Base-by-base conservation (phyloP, 768 basidiomycete species). In the Panaeolus papilionaceus region DNA sequence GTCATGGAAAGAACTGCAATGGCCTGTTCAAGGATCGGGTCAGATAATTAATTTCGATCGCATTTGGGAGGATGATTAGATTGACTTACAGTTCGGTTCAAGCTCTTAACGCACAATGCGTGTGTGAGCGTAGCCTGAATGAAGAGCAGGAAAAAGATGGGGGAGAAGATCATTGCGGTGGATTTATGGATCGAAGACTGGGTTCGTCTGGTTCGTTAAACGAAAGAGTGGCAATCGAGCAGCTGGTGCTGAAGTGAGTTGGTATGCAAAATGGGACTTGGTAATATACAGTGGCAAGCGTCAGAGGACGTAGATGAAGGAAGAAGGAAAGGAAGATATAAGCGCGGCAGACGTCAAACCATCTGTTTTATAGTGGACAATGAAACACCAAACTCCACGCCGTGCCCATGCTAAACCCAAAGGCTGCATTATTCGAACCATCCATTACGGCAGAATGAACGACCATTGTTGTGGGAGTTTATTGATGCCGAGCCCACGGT, bases 1-100 rank as follows among this genome's bases (percentile, higher is more conserved):
- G 85, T 84, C 47, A 91, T 90, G 64, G 82, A 83, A 68, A 94
- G 79, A 49, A 92, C 84, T 2, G 84, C 91, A 39, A 80, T 71
- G 9, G 81, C 79, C 79, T 79, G 66, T n/a, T 12, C 33, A 58
- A 16, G 33, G 28, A 16, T 33, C 33, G 16, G 11, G 23, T 49
- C 20, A 33, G 33, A 23, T 16, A 58, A 38, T 40, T 40, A 67
- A 11, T 39, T 23, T 38, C 26, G 28, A 51, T 38, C 47, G 12
- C 11, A 8, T 20, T 47, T 28, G 2, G 5, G 11, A 5, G 26
- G 38, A 11, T 11, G 18, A 42, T 10, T 11, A 47, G 20, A 23
- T 14, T 3, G 10, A 61, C 62, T 42, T n/a, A 58, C 54, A 14
- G 54, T 58, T 23, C 54, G 26, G 54, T 58, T 58, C 11, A 10